A percentile compares a stretch with the other conserved stretches of the same genome.
Conservation (phyloP, 352 stramenopile genomes). For the Phytophthora multivora region DNA sequence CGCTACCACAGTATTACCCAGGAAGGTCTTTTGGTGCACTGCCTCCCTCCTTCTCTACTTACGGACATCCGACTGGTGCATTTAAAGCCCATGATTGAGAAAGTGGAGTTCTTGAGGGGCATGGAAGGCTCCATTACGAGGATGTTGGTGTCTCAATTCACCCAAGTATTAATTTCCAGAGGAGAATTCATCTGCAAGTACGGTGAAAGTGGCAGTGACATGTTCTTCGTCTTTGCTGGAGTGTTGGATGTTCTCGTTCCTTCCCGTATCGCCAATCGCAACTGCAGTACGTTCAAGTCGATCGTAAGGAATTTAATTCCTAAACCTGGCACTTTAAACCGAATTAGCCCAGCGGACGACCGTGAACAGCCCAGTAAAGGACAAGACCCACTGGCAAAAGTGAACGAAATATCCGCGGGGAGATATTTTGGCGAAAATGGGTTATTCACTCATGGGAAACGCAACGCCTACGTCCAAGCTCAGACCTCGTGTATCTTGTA, state of each 20-base stretch:
- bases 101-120: conserved; percentile 65
- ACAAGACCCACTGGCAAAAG: conserved; percentile 8
- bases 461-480: conserved; percentile 54
- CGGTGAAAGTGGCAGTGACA: conserved; percentile 63
- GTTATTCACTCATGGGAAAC: conserved; percentile 58
- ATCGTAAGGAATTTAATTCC: conserved; percentile 8
- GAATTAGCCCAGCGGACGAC: background rate
- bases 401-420: conserved; percentile 59
- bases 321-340: background rate
- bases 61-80: conserved; percentile 73
- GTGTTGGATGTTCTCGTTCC: conserved; percentile 48
- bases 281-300: conserved; percentile 19
- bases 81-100: conserved; percentile 69
- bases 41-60: conserved; percentile 69
- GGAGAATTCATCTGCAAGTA: conserved; percentile 64
- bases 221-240: conserved; percentile 78
- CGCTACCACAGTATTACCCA: conserved; percentile 74
- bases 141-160: conserved; percentile 76
- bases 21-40: conserved; percentile 61
- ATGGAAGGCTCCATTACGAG: conserved; percentile 65
- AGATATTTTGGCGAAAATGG: conserved; percentile 76
- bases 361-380: background rate
- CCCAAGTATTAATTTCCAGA: conserved; percentile 55
- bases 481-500: conserved; percentile 76
- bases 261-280: conserved; percentile 6